Base-by-base conservation (phyloP, 306 rosid genomes). In the Prosopis cineraria region DNA sequence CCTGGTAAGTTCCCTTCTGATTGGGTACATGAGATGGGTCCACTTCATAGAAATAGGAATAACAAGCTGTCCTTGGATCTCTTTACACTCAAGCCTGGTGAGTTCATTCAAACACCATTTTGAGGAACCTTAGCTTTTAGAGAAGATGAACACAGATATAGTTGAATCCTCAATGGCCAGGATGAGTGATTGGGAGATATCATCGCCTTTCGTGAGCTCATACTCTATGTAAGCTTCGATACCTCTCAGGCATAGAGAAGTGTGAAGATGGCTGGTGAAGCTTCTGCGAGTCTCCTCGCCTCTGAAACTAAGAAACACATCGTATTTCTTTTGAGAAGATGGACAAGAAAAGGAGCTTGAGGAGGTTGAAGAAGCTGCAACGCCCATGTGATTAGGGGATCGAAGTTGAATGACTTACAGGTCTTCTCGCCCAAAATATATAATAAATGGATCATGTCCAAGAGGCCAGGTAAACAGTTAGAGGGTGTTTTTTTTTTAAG, bases 51-150 rank as follows among this genome's bases (percentile, higher is more conserved):
- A 73, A 73, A 73, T 25, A 7, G 78, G 69, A 17, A 73, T 29
- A 25, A 56, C 56, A 24, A 14, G 16, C 22, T 40, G 68, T 5
- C 12, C 40, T 22, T 27, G 24, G 0, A 9, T 3, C 3, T 19
- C 20, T 7, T 25, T 59, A 37, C 77, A 72, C 3, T 24, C 3
- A 30, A 72, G 50, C 25, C 53, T 72, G 0, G 5, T 1, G 19
- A 72, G 67, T 39, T 72, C 76, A 20, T 50, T 62, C 48, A 72
- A 36, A 19, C 76, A 72, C 72, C 36, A 41, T 6, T 24, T 68
- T 3, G 37, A 68, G 20, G 34, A 24, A 16, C 22, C 72, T 2
- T 40, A 68, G n/a, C 24, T 68, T 22, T 41, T 24, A 2, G 53
- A 68, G n/a, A 68, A 72, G 3, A 72, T 7, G 2, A 72, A 33